Evolutionary conservation across 2,329 filamentous ascomycete genomes (phyloP), one percentile per base, ranked within the genome.

Genomic region (Nothophoma quercina): DNA sequence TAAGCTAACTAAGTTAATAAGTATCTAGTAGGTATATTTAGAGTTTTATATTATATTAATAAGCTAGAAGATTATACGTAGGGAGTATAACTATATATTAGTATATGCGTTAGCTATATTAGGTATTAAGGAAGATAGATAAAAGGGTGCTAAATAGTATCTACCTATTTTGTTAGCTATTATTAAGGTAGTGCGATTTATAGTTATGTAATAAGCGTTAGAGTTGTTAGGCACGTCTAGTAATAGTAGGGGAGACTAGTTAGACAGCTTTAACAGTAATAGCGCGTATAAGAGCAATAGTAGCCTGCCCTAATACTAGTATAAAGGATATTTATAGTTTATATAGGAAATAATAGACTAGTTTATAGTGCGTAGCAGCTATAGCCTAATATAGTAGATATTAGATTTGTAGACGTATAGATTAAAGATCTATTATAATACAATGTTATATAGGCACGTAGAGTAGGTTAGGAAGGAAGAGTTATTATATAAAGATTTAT

Each of bases 151-250:
- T 28, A 48, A 58, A 15, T 19, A 42, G 51, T 63, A 58, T 43
- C 55, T 44, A 32, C 40, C 57, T 36, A 52, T 57, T 26, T 54
- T 63, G 28, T 63, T 50, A 40, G 42, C 54, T 13, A 33, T 63
- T 12, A 62, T 63, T 38, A 64, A 63, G 51, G 36, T 57, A 12
- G 54, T 50, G 7, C 30, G 40, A 30, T 63, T 63, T 38, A 61
- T 64, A 38, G 55, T 63, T 12, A 39, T 64, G 5, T 26, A 63
- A 52, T 35, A 64, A 28, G 53, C 35, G 26, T 50, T 57, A 35
- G 58, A 52, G 34, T 50, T 39, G 22, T 46, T 23, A 22, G 38
- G 19, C 13, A 30, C 22, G 16, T 49, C 44, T 7, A 6, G 40
- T 21, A 38, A 54, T n/a, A n/a, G n/a, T n/a, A n/a, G n/a, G n/a